These are phyloP conservation scores for Arbutus unedo DNA, from an alignment of 148 eudicot species.

Conservation along the genomic window DNA sequence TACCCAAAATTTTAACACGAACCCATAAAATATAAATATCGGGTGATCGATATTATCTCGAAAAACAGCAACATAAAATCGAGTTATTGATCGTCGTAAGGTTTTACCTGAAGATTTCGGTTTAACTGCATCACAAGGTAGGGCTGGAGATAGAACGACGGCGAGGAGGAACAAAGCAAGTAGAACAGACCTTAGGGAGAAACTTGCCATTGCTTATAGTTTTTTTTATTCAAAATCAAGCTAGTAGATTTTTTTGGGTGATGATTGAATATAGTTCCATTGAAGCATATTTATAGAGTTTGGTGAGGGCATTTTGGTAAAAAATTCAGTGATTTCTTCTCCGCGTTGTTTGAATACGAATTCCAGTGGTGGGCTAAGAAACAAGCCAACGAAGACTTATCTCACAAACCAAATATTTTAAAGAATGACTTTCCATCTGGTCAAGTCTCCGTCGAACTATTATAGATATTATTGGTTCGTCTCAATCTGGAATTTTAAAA, in stretches of 20 bases:
- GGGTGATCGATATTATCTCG: no score
- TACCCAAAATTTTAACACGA: not conserved
- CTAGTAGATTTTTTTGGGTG: not conserved
- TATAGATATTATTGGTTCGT: no score
- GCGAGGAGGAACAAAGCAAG: not conserved
- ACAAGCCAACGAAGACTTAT: no score
- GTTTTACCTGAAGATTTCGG: not conserved
- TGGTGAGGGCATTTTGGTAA: no score
- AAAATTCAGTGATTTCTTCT: no score
- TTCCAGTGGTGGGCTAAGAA: no score
- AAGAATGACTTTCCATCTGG: no score
- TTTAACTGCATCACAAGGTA: not conserved
- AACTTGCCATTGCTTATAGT: constrained; percentile 10
- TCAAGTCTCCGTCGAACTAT: no score
- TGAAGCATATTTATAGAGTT: not conserved
- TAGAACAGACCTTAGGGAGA: constrained; percentile 5
- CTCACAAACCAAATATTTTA: no score
- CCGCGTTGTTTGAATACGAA: no score
- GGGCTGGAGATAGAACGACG: not conserved
- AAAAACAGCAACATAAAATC: no score
- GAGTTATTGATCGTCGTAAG: not conserved
- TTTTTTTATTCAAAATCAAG: not conserved
- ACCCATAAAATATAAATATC: not conserved
- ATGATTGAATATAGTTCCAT: not conserved
- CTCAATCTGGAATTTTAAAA: no score